Base-by-base conservation (phyloP, 2,329 filamentous ascomycete species). In the Hymenoscyphus occultus region DNA sequence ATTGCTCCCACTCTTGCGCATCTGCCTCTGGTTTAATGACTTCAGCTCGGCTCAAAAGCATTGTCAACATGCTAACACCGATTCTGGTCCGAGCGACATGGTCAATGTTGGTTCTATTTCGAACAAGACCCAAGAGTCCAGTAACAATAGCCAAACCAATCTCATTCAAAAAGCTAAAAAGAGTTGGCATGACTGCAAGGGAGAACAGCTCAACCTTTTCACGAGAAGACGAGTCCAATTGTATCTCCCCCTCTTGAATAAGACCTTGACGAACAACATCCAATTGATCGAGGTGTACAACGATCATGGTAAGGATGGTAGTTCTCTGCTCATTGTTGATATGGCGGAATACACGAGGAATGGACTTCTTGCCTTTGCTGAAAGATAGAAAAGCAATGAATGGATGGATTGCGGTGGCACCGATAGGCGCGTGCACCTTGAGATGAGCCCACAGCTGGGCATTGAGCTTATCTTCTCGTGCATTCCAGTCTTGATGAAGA, bases 371-470 rank as follows among this genome's bases (percentile, higher is more conserved):
- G 74, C 95, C 95, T 81, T 99, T 99, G 71, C 89, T 87, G 74
- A 95, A 96, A 4, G 93, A 96, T 58, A 99, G 82, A 77, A 99
- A 94, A 58, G 93, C 92, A 71, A 99, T 97, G 79, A 99, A 99
- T 0, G 95, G 95, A 76, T 99, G 95, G 19, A 88, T 83, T 3
- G 90, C 86, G 61, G 89, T 91, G 57, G 82, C 84, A 35, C 86
- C 90, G 71, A 97, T 95, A 0, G 93, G 93, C 75, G 97, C 94
- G 79, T 97, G 92, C 60, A 99, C 92, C 80, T 96, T 96, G 60
- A 97, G 84, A 65, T 91, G 87, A 54, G 85, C 81, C 95, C 95
- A 99, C 13, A 99, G 83, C 75, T 90, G 87, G 59, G 86, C 82
- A 72, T 94, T 96, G 66, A 96, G 83, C n/a, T 82, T 77, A 67